phyloP scores from a whole-genome alignment of 1,139 yeast species.

The Geotrichum europaeum region DNA sequence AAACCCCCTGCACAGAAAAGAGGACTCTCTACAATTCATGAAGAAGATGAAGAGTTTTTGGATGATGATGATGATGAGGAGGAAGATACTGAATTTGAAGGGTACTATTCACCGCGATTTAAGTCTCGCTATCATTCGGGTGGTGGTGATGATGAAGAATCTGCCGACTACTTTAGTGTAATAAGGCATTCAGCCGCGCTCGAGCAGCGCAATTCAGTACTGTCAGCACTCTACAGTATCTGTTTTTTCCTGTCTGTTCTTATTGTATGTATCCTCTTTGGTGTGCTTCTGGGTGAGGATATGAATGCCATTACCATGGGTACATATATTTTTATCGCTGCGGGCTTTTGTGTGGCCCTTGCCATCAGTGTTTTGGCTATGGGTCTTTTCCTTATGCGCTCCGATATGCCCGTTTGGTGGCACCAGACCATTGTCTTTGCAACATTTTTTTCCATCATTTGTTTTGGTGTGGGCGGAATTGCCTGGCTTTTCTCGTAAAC shows the following conservation, averaged over 20 bases:
- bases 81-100: slow-evolving; percentile 17
- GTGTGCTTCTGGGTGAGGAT: slow-evolving; percentile 40
- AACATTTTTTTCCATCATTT: slow-evolving; percentile 38
- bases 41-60: slow-evolving; percentile 18
- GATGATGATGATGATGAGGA: slow-evolving; percentile 19
- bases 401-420: slow-evolving; percentile 37
- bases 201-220: slow-evolving; percentile 42
- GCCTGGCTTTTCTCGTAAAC: slow-evolving; percentile 28
- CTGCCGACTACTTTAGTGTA: slow-evolving; percentile 8
- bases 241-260: slow-evolving; percentile 41
- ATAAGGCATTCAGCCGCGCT: slow-evolving; percentile 4
- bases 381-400: slow-evolving; percentile 39
- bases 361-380: slow-evolving; percentile 37
- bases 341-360: slow-evolving; percentile 37
- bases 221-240: slow-evolving; percentile 43
- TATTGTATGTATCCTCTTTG: slow-evolving; percentile 44
- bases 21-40: slow-evolving; percentile 15
- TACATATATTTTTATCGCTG: slow-evolving; percentile 26
- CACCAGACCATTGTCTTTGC: slow-evolving; percentile 39
- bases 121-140: slow-evolving; percentile 16
- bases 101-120: slow-evolving; percentile 24
- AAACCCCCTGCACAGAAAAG: slow-evolving; percentile 18
- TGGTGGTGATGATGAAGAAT: slow-evolving; percentile 7
- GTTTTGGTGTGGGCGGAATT: slow-evolving; percentile 45
- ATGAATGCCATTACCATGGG: slow-evolving; percentile 25